Evolutionary conservation across 441 rosid species (phyloP), one percentile per base, ranked within the genome.

Genomic region (Pelargonium fulgidum): DNA sequence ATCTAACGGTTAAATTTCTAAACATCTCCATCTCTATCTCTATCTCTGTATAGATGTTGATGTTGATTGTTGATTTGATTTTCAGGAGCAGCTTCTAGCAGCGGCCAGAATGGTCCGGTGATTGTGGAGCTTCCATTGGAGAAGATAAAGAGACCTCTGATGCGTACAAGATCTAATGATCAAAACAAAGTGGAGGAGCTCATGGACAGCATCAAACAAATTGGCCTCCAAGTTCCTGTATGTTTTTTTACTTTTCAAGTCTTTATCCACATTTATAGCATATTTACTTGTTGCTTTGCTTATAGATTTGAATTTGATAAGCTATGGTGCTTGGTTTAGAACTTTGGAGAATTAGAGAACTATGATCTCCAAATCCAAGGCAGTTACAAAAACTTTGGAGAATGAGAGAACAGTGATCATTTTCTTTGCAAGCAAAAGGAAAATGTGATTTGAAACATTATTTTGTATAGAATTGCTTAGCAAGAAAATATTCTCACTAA

Each of bases 161-260:
- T 91, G 94, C 71, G 94, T 48, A 88, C 92, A 2, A 86, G 94
- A 81, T 81, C 92, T 48, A 93, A 93, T 68, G 96, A 93, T 83
- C 89, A 86, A 33, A 71, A 67, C 73, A 93, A 93, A 80, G 97
- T 93, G 45, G 78, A 85, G 71, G 87, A 93, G 54, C 90, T 93
- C 62, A 85, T 89, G 93, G 90, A 87, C 70, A 93, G 96, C 66
- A 93, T 93, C 66, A n/a, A 76, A 66, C 69, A 85, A 71, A 93
- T 90, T 65, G 98, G 98, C 69, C 96, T 93, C 39, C 95, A 92
- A 84, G 96, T 92, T 62, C 97, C 97, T n/a, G 98, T 90, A 80
- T 69, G 76, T 22, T 22, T 22, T 22, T 22, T 22, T 61, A 0
- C 19, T 29, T 45, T 20, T 4, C 0, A 9, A 0, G 0, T 64